These are phyloP conservation scores for Posidonia australis DNA, from an alignment of 106 monocot genomes.

Conservation along the genomic window DNA sequence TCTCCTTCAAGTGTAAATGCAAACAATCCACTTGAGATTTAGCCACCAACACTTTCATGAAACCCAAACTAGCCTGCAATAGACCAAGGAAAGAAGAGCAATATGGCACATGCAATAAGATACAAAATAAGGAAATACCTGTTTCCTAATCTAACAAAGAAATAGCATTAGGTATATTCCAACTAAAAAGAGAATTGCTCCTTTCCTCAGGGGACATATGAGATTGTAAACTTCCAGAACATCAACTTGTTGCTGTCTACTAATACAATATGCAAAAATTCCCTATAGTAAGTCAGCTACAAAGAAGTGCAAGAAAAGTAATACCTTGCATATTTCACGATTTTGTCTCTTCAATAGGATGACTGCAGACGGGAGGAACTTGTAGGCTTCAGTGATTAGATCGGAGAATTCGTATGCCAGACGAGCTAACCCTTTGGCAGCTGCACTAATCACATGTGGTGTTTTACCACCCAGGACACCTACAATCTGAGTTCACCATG, in stretches of 20 bases:
- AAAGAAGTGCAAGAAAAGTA: background rate
- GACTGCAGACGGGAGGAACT: constrained; percentile 75
- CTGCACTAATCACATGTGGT: constrained; percentile 88
- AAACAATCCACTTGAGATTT: constrained; percentile 67
- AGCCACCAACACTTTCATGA: constrained; percentile 82
- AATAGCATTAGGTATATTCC: too few species aligned
- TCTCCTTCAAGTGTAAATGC: constrained; percentile 53
- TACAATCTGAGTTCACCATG: constrained; percentile 38
- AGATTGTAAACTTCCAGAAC: too few species aligned
- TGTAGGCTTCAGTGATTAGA: constrained; percentile 71
- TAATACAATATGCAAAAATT: too few species aligned
- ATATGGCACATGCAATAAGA: background rate
- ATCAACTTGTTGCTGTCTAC: too few species aligned
- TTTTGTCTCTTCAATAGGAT: constrained; percentile 78
- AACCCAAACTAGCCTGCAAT: constrained; percentile 80
- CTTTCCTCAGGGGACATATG: too few species aligned
- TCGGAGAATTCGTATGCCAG: constrained; percentile 98
- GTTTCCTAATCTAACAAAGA: too few species aligned
- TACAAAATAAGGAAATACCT: background rate
- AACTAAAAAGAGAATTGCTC: background rate
- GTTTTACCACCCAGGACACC: constrained; percentile 61
- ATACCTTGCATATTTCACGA: constrained; percentile 83
- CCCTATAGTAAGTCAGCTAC: background rate
- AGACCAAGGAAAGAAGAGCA: background rate
- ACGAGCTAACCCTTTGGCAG: constrained; percentile 81